Conservation (phyloP, 2,329 filamentous ascomycete genomes). For the Sphaerostilbella broomeana region DNA sequence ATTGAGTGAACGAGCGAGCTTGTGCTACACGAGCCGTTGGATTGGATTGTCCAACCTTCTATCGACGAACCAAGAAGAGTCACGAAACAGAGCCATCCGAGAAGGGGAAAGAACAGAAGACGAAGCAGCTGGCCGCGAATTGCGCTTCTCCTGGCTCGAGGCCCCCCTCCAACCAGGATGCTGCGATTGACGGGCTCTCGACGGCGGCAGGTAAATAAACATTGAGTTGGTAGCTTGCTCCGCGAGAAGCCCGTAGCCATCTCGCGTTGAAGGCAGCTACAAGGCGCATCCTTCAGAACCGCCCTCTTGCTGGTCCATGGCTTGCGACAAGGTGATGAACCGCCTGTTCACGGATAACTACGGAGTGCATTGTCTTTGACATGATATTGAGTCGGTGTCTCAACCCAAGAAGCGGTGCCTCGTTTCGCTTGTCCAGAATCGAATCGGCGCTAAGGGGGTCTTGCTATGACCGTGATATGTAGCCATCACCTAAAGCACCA, state of each 20-base stretch:
- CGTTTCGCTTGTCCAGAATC: conserved; percentile 9
- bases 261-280: no score
- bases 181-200: conserved; percentile 1
- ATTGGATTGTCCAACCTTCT: conserved; percentile 5
- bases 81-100: conserved; percentile 10
- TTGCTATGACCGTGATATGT: background rate
- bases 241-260: no score
- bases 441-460: conserved; percentile 5
- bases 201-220: conserved; percentile 2
- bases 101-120: conserved; percentile 1
- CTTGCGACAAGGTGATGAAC: background rate
- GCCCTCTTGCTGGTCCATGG: no score
- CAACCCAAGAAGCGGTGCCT: conserved; percentile 3
- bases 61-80: background rate
- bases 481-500: no score
- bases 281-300: no score
- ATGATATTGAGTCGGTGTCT: conserved; percentile 3
- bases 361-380: no score
- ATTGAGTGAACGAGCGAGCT: no score
- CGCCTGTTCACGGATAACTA: no score
- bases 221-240: conserved; percentile 1
- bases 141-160: conserved; percentile 5
- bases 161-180: conserved; percentile 2
- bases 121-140: conserved; percentile 4
- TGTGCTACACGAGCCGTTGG: conserved; percentile 10